A percentile compares a stretch with the other conserved stretches of the same genome.
phyloP scores from a whole-genome alignment of 352 stramenopile genomes.

The Phytophthora cactorum region DNA sequence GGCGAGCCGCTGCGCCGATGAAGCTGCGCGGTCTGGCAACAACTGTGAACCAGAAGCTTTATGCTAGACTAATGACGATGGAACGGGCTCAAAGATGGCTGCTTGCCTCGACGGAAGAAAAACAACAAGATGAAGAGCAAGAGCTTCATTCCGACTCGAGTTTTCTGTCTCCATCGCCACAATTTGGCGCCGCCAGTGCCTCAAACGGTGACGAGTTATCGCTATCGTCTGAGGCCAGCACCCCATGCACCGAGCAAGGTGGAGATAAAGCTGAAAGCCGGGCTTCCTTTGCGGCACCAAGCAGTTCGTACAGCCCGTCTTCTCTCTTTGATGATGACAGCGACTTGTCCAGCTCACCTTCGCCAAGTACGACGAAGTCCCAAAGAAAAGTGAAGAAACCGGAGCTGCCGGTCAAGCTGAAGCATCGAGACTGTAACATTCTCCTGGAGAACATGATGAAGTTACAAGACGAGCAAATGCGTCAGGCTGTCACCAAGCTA shows the following conservation, averaged over 20 bases:
- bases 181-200: not conserved
- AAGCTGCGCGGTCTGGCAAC: conserved; percentile 2
- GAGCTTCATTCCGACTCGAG: not conserved
- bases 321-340: not conserved
- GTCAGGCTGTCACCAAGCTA: conserved; percentile 14
- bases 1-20: not conserved
- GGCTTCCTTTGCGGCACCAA: not conserved
- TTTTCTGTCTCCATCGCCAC: too few relatives aligned
- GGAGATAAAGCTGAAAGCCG: not conserved
- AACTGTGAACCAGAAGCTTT: conserved; percentile 11
- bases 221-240: conserved; percentile 2
- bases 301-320: not conserved
- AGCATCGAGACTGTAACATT: conserved; percentile 37
- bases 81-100: conserved; percentile 23
- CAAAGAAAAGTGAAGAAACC: not conserved
- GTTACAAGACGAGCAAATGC: conserved; percentile 27
- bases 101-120: not conserved
- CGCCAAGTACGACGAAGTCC: not conserved
- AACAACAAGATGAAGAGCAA: not conserved
- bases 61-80: conserved; percentile 24
- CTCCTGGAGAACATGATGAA: conserved; percentile 36
- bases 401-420: conserved; percentile 9
- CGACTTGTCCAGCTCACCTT: not conserved
- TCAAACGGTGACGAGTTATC: not conserved
- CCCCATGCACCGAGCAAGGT: conserved; percentile 9